Evolutionary conservation across 2,329 filamentous ascomycete species (phyloP), one percentile per base, ranked within the genome.

Genomic region (Cercospora zeina): DNA sequence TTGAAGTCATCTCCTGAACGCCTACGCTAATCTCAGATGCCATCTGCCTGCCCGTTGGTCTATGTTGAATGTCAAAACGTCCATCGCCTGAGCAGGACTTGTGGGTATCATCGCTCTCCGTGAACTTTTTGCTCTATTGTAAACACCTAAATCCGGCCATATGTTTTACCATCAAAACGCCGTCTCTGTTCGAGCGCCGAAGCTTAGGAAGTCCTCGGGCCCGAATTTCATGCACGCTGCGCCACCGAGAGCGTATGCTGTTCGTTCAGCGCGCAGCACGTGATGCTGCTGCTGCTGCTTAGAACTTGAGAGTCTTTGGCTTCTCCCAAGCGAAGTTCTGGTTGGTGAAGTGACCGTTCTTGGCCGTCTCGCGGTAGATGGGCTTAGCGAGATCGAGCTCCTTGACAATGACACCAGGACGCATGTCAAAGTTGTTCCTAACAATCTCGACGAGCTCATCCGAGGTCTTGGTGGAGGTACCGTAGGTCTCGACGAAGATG

Each of bases 301-400:
- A 97, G 81, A 91, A 89, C 82, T 90, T 93, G 76, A 99, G 90
- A 71, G 84, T 74, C 90, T 96, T 97, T 76, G 95, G 93, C 87
- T 97, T 87, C 88, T 99, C 95, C 95, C 95, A 99, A 81, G 83
- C 87, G 87, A 99, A 99, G 80, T 80, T 83, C 87, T 96, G 95
- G 90, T 97, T 95, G 81, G 92, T 96, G 82, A 99, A 99, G 87
- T 99, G 95, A 74, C 95, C 95, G 83, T 97, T 97, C 90, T 97
- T 97, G 82, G 95, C 95, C 62, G 95, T 99, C 84, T 93, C 86
- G 86, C 87, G 87, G 89, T 99, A 99, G 84, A 97, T 97, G 77
- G 95, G 95, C 81, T 92, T 91, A 80, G 87, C 89, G 70, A 99
- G 86, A 82, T 95, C 89, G 70, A 99, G 89, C 83, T 97, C 93